Base-by-base conservation (phyloP, 2,329 filamentous ascomycete genomes). In the Penicillium griseofulvum region DNA sequence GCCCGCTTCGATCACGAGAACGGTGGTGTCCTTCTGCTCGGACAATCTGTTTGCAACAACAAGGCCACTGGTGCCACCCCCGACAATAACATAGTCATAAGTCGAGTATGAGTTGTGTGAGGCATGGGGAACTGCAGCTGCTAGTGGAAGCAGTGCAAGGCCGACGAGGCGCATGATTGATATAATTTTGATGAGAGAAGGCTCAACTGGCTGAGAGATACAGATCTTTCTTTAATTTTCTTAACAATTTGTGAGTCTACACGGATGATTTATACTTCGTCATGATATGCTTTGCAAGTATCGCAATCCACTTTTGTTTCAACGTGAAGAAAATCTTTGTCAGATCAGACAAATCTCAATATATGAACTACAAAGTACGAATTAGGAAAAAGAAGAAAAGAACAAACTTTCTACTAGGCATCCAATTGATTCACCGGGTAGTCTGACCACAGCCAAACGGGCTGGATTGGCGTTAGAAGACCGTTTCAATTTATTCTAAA, bases 41-140 rank as follows among this genome's bases (percentile, higher is more conserved):
- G 69, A 72, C 7, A 74, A 61, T 6, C 71, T 61, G 56, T 71
- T 71, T 11, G 71, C 71, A 9, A 74, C 61, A 4, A 64, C 65
- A 12, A 73, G 58, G 28, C 71, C 71, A 51, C 64, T 61, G 16
- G 67, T 72, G 22, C 71, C 72, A 37, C 71, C 70, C 24, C 71
- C 71, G 17, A 74, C 61, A 8, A 74, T 54, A 16, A 73, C 61
- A 36, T 71, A 71, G 52, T 73, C 70, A 36, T 64, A 67, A 28
- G 29, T 57, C 4, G 44, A 28, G n/a, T 53, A 45, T 3, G 57
- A 43, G 31, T 33, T 16, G 8, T 33, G 53, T 6, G 58, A 37
- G 9, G 22, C n/a, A 31, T 60, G 45, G 5, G 58, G 55, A 16
- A 58, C 49, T n/a, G 59, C 59, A 14, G 33, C 47, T 50, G 55